Base-by-base conservation (phyloP, 2,329 filamentous ascomycete species). In the Myriosclerotinia scirpicola region DNA sequence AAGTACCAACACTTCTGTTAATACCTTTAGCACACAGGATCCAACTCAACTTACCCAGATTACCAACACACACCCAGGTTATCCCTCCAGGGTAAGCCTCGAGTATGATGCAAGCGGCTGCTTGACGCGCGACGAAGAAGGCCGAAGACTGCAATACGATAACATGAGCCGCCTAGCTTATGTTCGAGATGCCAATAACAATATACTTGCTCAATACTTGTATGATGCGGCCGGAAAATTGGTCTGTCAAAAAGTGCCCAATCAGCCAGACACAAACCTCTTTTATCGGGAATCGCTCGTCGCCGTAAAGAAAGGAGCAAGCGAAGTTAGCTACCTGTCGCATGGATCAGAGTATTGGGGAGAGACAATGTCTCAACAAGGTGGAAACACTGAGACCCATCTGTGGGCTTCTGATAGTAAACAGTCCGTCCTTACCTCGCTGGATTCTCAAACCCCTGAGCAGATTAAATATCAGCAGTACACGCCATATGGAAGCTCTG, bases 1-100 rank as follows among this genome's bases (percentile, higher is more conserved):
- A 2, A 65, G 42, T 30, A 42, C 40, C 34, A 65, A 58, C 42
- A 40, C 15, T 40, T 22, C 62, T 0, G 2, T 4, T 4, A 22
- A 30, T 30, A 52, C 54, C 17, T 65, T 65, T 15, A 50, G 30
- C 6, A 17, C 62, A 30, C 42, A 52, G 6, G 62, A 65, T 1
- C 62, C 62, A 30, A 65, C 62, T 38, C 62, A 65, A 40, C 62
- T 65, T 34, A n/a, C 22, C 8, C 44, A 52, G n/a, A n/a, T 65
- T 11, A 58, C 30, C 53, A 65, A 65, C 20, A 58, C 62, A 22
- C 53, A 65, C 20, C 42, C 62, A 30, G 11, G 15, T 30, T 58
- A 65, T 42, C 34, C 54, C 5, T 15, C 53, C 2, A 9, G 7
- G 6, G 53, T 36, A 9, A 30, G 30, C 15, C 53, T 65, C 14